Conservation (phyloP, 305 asterid genomes). For the Solanum hybrid region DNA sequence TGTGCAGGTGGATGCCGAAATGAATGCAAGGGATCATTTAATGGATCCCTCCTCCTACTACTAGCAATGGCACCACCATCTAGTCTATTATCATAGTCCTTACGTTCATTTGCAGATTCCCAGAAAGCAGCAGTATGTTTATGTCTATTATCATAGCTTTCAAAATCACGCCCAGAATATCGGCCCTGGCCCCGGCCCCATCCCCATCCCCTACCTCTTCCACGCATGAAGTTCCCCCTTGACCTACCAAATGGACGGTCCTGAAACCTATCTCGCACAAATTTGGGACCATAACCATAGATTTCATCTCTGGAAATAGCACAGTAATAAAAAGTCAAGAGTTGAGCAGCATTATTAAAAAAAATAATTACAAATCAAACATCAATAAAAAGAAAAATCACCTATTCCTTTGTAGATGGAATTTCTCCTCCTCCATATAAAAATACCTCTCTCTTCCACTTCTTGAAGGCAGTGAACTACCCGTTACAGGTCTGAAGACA, state of each 20-base stretch:
- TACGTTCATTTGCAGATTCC: neutral
- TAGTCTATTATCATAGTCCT: neutral
- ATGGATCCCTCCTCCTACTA: slow-evolving; percentile 26
- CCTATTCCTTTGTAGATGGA: slow-evolving; percentile 20
- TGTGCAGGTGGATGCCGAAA: too few relatives aligned
- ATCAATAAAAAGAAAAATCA: slow-evolving; percentile 21
- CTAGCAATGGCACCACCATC: slow-evolving; percentile 21
- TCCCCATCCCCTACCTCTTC: slow-evolving; percentile 27
- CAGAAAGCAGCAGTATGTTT: slow-evolving; percentile 29
- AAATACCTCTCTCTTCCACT: slow-evolving; percentile 56
- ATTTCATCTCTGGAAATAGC: too few relatives aligned
- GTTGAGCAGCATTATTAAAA: neutral
- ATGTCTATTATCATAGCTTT: slow-evolving; percentile 40
- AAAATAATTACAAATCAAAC: neutral
- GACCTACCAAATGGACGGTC: slow-evolving; percentile 46
- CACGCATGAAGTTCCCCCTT: slow-evolving; percentile 41
- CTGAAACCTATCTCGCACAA: slow-evolving; percentile 37
- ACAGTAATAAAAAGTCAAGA: slow-evolving; percentile 1
- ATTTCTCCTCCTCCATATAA: slow-evolving; percentile 41
- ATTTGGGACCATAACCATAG: slow-evolving; percentile 13
- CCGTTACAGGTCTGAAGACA: neutral
- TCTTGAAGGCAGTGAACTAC: slow-evolving; percentile 34
- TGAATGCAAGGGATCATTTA: neutral
- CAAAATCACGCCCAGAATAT: slow-evolving; percentile 13
- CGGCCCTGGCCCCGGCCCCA: slow-evolving; percentile 25